Base-by-base conservation (phyloP, 2,329 filamentous ascomycete genomes). In the Nakataea oryzae region DNA sequence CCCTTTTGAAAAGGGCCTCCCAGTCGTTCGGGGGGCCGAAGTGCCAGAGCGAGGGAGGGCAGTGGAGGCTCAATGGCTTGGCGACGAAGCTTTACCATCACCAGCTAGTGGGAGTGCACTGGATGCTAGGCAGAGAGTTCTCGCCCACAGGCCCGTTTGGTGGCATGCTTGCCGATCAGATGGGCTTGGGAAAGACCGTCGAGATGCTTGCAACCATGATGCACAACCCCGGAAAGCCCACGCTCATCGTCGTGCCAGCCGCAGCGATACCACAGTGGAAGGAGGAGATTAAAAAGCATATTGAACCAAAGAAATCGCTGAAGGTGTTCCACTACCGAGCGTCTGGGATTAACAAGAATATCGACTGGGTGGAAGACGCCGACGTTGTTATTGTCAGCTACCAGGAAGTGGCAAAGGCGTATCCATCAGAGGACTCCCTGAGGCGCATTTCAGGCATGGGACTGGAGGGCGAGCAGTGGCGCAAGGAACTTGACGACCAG, bases 181-280 rank as follows among this genome's bases (percentile, higher is more conserved):
- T 87, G 83, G 86, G 86, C 0, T 70, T 88, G 0, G 86, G 86
- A 0, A 89, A 89, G 70, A 88, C 86, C 0, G 76, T 86, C 3
- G 80, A 85, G 67, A 68, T 68, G 1, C 54, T 76, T 9, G 73
- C 73, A 3, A 72, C 69, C 57, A 74, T 75, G 63, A 63, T 70
- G 5, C 72, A 69, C 1, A 75, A 70, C 21, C 78, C 77, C 0
- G 79, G 76, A 0, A 29, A 54, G 2, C 63, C 75, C 12, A 77
- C 75, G 0, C 59, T 77, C 11, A 62, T 78, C 0, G 65, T 77
- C 5, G 70, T 71, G 2, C 71, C 72, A 0, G 69, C 69, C 32
- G 27, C 29, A 1, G 28, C 62, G 1, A 47, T 69, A 3, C 68
- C 67, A 0, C 72, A 76, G 14, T 76, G 74, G 74, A 26, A 56